Evolutionary conservation across 2,329 filamentous ascomycete genomes (phyloP), one percentile per base, ranked within the genome.

Genomic region (Sporothrix schenckii): DNA sequence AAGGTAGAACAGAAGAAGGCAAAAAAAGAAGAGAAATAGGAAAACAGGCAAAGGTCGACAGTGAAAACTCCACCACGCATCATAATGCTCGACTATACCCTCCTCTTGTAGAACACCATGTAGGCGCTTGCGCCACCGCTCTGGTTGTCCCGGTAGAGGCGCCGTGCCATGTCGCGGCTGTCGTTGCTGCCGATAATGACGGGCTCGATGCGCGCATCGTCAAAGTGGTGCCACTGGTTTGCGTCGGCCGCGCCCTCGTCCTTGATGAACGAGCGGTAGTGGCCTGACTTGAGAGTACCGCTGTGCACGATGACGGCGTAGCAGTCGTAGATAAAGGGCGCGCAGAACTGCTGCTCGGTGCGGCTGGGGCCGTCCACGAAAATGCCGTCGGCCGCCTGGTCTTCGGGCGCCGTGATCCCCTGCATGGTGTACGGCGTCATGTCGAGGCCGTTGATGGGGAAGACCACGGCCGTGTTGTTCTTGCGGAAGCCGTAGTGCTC

Each of bases 291-390:
- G 68, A 91, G 83, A 0, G 85, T 88, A 0, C 81, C 81, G 27
- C 94, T 94, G 78, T 97, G 94, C 72, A 91, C 85, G 69, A 96
- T 87, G 7, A 97, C 91, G 2, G 90, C 94, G 77, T 97, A 97
- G 68, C 92, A 90, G 77, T 97, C 91, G 79, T 97, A 99, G 5
- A 83, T 81, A 76, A 91, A 93, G 0, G 91, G 90, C 0, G 80
- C 80, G 2, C 76, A 75, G 70, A 85, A 84, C 44, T 68, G 68
- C 13, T 71, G 56, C 24, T 72, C 73, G 16, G 68, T 67, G 16
- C 81, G 80, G 44, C 9, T 34, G 1, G 63, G 47, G 11, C 75
- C 79, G 70, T 83, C 81, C 7, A 75, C 78, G 67, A 83, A 81
- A 71, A 79, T 27, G 5, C 68, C 56, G 44, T 63, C 68, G 4